Conservation (phyloP, 2,329 filamentous ascomycete genomes). For the Helicocarpus griseus region DNA sequence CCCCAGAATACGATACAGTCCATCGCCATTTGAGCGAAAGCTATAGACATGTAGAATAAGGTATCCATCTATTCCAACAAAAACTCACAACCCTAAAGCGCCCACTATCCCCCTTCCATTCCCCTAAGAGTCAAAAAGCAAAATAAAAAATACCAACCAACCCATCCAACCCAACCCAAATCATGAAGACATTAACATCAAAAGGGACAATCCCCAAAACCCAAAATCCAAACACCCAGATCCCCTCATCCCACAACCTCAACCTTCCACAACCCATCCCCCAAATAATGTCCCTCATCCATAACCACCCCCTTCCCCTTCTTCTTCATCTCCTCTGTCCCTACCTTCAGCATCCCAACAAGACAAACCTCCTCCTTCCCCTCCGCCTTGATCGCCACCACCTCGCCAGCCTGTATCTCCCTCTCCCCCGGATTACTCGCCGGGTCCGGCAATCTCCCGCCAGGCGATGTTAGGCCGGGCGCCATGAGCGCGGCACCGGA, state of each 20-base stretch:
- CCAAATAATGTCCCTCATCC: slow-evolving; percentile 86
- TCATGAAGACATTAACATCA: neutral
- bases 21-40: no score
- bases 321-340: slow-evolving; percentile 84
- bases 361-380: slow-evolving; percentile 88
- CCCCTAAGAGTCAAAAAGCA: neutral
- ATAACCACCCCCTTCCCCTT: slow-evolving; percentile 92
- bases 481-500: slow-evolving; percentile 93
- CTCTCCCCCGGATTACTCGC: slow-evolving; percentile 27
- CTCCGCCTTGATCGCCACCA: slow-evolving; percentile 84
- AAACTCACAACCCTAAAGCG: neutral
- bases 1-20: no score
- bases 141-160: neutral
- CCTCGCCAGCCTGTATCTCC: slow-evolving; percentile 68
- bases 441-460: slow-evolving; percentile 64
- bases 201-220: neutral
- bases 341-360: slow-evolving; percentile 71
- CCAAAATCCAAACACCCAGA: neutral
- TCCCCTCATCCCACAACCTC: slow-evolving; percentile 28
- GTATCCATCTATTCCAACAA: neutral
- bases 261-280: slow-evolving; percentile 86
- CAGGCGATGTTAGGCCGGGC: slow-evolving; percentile 75
- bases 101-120: neutral
- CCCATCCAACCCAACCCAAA: neutral
- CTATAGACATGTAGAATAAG: neutral